Conservation (phyloP, 2,329 filamentous ascomycete genomes). For the Phialophora expanda region DNA sequence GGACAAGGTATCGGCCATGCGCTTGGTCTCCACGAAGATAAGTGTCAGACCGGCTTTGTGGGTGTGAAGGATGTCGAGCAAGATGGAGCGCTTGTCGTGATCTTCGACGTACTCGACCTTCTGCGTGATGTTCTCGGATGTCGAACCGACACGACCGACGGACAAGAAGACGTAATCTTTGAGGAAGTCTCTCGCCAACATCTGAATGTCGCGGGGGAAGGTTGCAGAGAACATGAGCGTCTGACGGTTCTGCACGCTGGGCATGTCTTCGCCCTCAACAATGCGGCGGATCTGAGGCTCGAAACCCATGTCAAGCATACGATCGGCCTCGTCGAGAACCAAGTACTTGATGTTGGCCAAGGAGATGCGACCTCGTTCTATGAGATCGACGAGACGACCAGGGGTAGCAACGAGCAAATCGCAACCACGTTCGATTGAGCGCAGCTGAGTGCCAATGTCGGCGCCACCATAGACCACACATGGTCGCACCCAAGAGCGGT, state of each 20-base stretch:
- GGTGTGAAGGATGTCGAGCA: slow-evolving; percentile 96
- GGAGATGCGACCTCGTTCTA: slow-evolving; percentile 97
- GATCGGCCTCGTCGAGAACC: slow-evolving; percentile 97
- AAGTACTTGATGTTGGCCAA: slow-evolving; percentile 99
- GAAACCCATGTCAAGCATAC: slow-evolving; percentile 99
- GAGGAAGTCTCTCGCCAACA: slow-evolving; percentile 97
- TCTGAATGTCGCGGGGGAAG: slow-evolving; percentile 98
- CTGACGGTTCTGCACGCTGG: slow-evolving; percentile 78
- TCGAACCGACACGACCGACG: slow-evolving; percentile 96
- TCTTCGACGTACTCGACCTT: slow-evolving; percentile 99
- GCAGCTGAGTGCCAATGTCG: slow-evolving; percentile 96
- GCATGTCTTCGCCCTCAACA: slow-evolving; percentile 98
- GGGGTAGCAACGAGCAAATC: slow-evolving; percentile 97
- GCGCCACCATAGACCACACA: slow-evolving; percentile 99
- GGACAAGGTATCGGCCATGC: slow-evolving; percentile 96
- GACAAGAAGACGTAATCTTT: slow-evolving; percentile 99
- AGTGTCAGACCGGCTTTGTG: slow-evolving; percentile 87
- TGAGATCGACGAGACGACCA: slow-evolving; percentile 94
- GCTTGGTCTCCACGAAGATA: slow-evolving; percentile 99
- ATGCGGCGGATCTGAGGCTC: slow-evolving; percentile 99
- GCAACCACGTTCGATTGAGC: slow-evolving; percentile 96
- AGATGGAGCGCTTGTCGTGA: slow-evolving; percentile 93
- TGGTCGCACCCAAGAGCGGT: slow-evolving; percentile 97
- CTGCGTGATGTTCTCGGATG: slow-evolving; percentile 99
- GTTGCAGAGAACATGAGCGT: slow-evolving; percentile 99